These are phyloP conservation scores for Neofusicoccum sp. DNA, from an alignment of 2,329 filamentous ascomycete genomes.

Conservation along the genomic window DNA sequence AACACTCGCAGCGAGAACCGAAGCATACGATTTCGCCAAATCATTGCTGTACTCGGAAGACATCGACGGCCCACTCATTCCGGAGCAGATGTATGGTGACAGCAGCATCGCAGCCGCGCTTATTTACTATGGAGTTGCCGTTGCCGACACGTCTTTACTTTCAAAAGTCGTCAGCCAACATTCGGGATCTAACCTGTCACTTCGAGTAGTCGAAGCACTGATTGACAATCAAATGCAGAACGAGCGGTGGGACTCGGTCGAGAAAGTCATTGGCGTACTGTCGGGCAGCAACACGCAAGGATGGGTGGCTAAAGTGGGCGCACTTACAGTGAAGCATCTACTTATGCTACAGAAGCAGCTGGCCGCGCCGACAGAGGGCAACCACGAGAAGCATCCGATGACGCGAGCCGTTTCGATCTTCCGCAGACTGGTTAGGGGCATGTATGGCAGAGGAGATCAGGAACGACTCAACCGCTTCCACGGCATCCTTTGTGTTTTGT, in stretches of 20 bases:
- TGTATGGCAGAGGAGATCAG: neutral
- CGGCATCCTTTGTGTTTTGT: conserved; percentile 29
- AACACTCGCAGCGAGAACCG: conserved; percentile 51
- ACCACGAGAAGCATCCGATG: neutral
- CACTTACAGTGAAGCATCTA: conserved; percentile 15
- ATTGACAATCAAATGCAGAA: conserved; percentile 47
- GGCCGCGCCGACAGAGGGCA: neutral
- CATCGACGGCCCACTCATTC: conserved; percentile 58
- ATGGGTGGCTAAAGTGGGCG: neutral
- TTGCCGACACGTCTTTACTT: conserved; percentile 45
- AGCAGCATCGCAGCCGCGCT: conserved; percentile 55
- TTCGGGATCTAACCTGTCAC: conserved; percentile 12
- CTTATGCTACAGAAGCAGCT: conserved; percentile 5
- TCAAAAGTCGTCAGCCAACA: conserved; percentile 26
- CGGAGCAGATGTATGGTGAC: conserved; percentile 47
- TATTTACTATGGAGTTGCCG: conserved; percentile 56
- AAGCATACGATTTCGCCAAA: conserved; percentile 52
- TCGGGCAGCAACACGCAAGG: neutral
- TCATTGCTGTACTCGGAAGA: conserved; percentile 58
- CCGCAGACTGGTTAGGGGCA: neutral
- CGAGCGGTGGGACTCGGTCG: conserved; percentile 45
- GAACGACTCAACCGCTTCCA: conserved; percentile 7
- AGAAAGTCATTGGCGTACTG: conserved; percentile 35
- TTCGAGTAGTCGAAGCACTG: conserved; percentile 39
- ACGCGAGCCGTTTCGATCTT: conserved; percentile 1